Evolutionary conservation across 129 eudicot species (phyloP).

Genomic region (Chrysanthemum makinoi): DNA sequence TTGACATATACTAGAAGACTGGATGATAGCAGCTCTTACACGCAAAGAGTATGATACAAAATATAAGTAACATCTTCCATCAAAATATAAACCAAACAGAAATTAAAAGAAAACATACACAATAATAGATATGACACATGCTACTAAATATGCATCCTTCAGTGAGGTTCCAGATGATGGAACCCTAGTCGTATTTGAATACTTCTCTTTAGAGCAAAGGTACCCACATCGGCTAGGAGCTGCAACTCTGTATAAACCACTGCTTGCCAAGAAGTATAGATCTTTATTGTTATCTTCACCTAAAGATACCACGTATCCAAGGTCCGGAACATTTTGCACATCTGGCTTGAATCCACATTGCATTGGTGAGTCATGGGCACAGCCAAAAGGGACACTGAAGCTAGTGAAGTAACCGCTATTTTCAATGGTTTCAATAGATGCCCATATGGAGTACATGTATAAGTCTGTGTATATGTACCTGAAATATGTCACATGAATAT

Average conservation of each 20-base stretch:
- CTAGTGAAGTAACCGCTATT: conserved; percentile 58
- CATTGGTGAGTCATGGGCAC: conserved; percentile 72
- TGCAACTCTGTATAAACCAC: conserved; percentile 75
- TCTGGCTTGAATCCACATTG: conserved; percentile 50
- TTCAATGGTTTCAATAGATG: conserved; percentile 49
- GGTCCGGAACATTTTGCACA: conserved; percentile 39
- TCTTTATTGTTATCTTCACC: conserved; percentile 71
- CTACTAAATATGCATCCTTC: conserved; percentile 6
- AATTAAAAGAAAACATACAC: neutral
- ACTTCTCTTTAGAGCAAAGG: conserved; percentile 50
- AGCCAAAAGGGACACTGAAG: conserved; percentile 36
- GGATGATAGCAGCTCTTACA: no score
- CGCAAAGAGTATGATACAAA: no score
- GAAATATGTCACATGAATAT: conserved; percentile 10
- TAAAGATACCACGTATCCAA: conserved; percentile 64
- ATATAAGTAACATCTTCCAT: no score
- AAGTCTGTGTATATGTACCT: conserved; percentile 86
- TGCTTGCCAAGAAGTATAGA: conserved; percentile 53
- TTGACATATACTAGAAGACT: no score
- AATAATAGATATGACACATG: conserved; percentile 13
- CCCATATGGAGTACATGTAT: conserved; percentile 65
- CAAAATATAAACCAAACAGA: no score
- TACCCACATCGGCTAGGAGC: conserved; percentile 72
- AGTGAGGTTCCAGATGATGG: conserved; percentile 21
- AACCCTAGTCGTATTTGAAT: conserved; percentile 12